Base-by-base conservation (phyloP, 176 grass and related monocot genomes). In the Oryza brachyantha region DNA sequence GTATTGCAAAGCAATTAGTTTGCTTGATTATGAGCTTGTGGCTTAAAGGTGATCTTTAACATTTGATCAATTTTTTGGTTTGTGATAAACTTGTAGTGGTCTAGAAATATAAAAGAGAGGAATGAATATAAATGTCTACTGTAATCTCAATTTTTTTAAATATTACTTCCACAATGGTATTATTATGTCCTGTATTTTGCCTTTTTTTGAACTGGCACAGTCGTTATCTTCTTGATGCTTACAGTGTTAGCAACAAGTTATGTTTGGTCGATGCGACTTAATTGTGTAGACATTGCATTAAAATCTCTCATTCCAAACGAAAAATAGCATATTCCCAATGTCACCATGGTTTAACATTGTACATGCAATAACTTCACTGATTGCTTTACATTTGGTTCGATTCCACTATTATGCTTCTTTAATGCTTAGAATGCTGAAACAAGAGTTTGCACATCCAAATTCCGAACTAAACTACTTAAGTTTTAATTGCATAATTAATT, bases 371-470 rank as follows among this genome's bases (percentile, higher is more conserved):
- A 9, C 25, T 70, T 17, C 0, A 29, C 10, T 68, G 36, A 61
- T 45, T n/a, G 21, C 34, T 40, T 79, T 66, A 45, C 38, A n/a
- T 66, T 76, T 42, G 29, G 24, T 68, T 82, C 13, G 16, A n/a
- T 86, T 84, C 64, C 9, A 36, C 62, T n/a, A 31, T 64, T 26
- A 39, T 81, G 13, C 59, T 21, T 11, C 36, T 86, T 72, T n/a
- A 68, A 70, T 90, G 36, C n/a, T 81, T 77, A 50, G 27, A 50
- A 29, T 72, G 14, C 61, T 29, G 31, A 59, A 70, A 34, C 27
- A 19, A 37, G 24, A 29, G 19, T 45, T 85, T 16, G n/a, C 25
- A 40, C 10, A 81, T 36, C 14, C 65, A 78, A 60, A 8, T 12
- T 72, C 12, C 42, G 32, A 37, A 63, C n/a, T n/a, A n/a, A 65